Conservation (phyloP, 2,329 filamentous ascomycete genomes). For the Penicillium sp. region DNA sequence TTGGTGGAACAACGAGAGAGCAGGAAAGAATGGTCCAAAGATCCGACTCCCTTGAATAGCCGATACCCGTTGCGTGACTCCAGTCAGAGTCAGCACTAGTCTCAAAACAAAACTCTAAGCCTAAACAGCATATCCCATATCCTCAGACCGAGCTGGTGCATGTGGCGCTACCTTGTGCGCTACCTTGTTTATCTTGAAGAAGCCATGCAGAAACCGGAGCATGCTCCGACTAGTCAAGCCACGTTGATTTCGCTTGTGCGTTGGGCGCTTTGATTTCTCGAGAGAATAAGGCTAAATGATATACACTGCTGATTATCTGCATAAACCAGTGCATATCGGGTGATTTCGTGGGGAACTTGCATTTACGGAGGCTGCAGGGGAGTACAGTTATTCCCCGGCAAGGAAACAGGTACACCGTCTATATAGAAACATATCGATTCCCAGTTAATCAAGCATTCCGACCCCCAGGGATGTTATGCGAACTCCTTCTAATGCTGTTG, state of each 20-base stretch:
- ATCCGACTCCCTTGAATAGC: neutral
- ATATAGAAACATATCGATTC: neutral
- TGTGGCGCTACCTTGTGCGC: neutral
- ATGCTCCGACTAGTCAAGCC: conserved; percentile 12
- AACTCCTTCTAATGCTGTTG: neutral
- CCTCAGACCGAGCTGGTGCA: neutral
- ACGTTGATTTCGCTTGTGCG: neutral
- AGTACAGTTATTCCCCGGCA: neutral
- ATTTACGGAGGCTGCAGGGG: neutral
- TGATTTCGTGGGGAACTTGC: neutral
- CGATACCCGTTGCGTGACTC: neutral
- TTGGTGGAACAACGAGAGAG: conserved; percentile 1
- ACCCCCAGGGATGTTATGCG: neutral
- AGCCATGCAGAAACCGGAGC: conserved; percentile 6
- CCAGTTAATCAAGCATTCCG: neutral
- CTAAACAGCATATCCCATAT: neutral
- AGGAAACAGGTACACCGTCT: neutral
- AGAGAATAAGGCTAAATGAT: neutral
- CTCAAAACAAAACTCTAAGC: neutral
- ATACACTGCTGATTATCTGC: neutral
- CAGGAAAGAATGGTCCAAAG: neutral
- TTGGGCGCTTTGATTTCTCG: neutral
- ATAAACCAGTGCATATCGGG: neutral
- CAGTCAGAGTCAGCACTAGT: neutral
- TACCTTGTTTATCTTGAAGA: neutral